Evolutionary conservation across 306 rosid species (phyloP).

Genomic region (Cucurbita pepo): DNA sequence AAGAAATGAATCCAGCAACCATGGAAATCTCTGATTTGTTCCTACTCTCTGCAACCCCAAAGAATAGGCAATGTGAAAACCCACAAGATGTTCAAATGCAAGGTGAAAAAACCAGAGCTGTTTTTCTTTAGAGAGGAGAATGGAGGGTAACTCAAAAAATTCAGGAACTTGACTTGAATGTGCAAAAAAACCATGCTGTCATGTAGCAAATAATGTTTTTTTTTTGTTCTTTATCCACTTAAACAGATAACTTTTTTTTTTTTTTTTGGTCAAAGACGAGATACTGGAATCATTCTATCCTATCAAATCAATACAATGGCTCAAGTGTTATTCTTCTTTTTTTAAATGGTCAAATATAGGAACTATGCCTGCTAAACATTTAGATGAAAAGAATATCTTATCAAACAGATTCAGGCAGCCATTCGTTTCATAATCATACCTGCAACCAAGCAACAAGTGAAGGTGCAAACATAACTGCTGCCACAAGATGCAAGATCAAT

Average conservation of each 20-base stretch:
- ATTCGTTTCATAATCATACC: constrained; percentile 24
- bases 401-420: not conserved
- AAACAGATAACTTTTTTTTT: not conserved
- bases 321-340: not conserved
- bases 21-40: constrained; percentile 52
- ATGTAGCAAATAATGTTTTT: not conserved
- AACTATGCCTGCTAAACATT: not conserved
- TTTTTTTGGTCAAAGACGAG: too few relatives aligned
- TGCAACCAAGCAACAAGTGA: constrained; percentile 85
- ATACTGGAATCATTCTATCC: too few relatives aligned
- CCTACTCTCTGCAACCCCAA: constrained; percentile 59
- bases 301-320: too few relatives aligned
- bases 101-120: not conserved
- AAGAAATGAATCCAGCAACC: constrained; percentile 76
- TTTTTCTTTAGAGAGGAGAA: not conserved
- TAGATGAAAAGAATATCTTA: not conserved
- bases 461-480: constrained; percentile 77
- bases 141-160: not conserved
- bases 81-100: constrained; percentile 6
- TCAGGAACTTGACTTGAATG: not conserved
- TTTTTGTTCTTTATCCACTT: not conserved
- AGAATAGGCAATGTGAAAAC: constrained; percentile 4
- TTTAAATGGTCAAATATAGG: not conserved
- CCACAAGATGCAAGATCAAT: constrained; percentile 62
- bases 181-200: not conserved